Conservation (phyloP, 2,329 filamentous ascomycete species). For the Penicillium crustosum region DNA sequence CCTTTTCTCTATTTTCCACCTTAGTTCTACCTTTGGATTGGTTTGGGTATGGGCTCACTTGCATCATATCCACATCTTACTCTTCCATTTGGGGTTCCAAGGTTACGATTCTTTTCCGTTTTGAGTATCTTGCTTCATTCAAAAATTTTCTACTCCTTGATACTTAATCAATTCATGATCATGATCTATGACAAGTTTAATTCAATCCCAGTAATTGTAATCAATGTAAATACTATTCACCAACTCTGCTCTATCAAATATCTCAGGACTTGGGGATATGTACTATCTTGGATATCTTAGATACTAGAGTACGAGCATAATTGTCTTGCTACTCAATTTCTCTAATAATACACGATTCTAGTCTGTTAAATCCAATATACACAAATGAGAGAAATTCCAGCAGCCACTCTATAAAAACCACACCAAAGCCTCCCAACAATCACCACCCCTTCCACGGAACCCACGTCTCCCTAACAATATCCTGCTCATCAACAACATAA, state of each 20-base stretch:
- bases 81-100: not conserved
- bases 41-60: not conserved
- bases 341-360: not conserved
- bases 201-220: not conserved
- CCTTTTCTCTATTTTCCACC: not conserved
- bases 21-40: not conserved
- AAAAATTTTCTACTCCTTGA: not conserved
- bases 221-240: not conserved
- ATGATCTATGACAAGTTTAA: not conserved
- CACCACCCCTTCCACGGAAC: constrained; percentile 32
- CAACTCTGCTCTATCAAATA: not conserved
- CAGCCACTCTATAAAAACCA: not conserved
- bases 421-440: not conserved
- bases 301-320: not conserved
- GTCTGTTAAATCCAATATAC: no score
- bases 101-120: not conserved
- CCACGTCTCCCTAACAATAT: constrained; percentile 28
- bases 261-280: not conserved
- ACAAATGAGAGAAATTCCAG: not conserved
- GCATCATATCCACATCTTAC: not conserved
- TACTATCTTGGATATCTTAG: not conserved
- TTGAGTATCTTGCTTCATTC: not conserved
- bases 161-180: constrained; percentile 1
- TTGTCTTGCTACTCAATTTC: not conserved
- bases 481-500: constrained; percentile 61